These are phyloP conservation scores for Chrysopogon serrulatus DNA, from an alignment of 176 grass and related monocot genomes.

Conservation along the genomic window DNA sequence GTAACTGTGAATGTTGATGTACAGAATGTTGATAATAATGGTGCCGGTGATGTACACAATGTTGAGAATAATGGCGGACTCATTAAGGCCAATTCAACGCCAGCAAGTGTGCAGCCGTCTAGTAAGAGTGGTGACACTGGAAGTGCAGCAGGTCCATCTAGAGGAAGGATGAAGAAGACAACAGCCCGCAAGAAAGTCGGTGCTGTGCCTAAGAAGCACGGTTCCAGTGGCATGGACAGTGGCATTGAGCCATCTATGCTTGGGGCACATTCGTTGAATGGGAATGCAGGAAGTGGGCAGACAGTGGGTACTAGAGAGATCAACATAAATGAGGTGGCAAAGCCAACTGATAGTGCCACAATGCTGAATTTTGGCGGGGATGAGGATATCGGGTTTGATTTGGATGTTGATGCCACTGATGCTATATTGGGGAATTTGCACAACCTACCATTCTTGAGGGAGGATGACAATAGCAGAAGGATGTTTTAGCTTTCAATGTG, in stretches of 20 bases:
- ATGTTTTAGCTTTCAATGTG: slow-evolving; percentile 51
- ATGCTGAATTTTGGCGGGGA: slow-evolving; percentile 35
- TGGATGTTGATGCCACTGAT: slow-evolving; percentile 83
- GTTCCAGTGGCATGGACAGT: slow-evolving; percentile 16
- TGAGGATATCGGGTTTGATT: slow-evolving; percentile 68
- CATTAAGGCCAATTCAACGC: slow-evolving; percentile 14
- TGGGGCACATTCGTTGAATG: background rate
- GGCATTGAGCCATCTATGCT: slow-evolving; percentile 20
- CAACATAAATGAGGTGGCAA: slow-evolving; percentile 87
- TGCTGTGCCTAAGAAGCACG: slow-evolving; percentile 22
- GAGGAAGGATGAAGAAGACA: slow-evolving; percentile 72
- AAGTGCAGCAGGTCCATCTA: slow-evolving; percentile 6
- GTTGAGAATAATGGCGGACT: background rate
- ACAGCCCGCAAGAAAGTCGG: slow-evolving; percentile 83
- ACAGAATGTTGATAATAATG: slow-evolving; percentile 1
- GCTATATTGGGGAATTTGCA: slow-evolving; percentile 87
- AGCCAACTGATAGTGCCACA: slow-evolving; percentile 38
- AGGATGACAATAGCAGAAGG: slow-evolving; percentile 54
- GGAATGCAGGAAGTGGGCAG: slow-evolving; percentile 12
- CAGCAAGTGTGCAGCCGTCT: background rate
- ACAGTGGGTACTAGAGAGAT: slow-evolving; percentile 46
- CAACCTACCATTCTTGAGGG: slow-evolving; percentile 91
- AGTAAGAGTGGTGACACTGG: background rate
- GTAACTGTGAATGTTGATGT: background rate
- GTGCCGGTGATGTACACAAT: background rate